Conservation (phyloP, 345 rosid species). For the Pseudoturritis turrita region DNA sequence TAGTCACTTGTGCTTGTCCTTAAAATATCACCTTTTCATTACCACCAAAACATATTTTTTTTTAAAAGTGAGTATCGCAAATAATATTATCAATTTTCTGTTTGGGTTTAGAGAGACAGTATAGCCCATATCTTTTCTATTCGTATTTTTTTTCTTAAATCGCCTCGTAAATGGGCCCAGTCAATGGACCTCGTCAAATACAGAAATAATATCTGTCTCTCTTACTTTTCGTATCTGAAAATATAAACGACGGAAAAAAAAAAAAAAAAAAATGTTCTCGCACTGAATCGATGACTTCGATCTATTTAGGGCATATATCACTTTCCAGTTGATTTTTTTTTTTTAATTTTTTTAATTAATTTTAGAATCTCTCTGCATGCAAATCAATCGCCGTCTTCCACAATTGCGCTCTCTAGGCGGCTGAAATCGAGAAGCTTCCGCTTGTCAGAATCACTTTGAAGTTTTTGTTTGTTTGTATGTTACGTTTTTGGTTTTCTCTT, state of each 20-base stretch:
- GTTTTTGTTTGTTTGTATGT: not conserved
- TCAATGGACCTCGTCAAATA: not conserved
- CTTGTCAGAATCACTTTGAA: not conserved
- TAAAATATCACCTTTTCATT: too few relatives aligned
- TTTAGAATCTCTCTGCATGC: not conserved
- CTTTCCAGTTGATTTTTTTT: too few relatives aligned
- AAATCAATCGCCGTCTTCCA: not conserved
- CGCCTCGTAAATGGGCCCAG: slow-evolving; percentile 5
- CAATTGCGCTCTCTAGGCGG: not conserved
- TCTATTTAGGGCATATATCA: not conserved
- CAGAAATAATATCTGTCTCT: not conserved
- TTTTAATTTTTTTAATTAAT: too few relatives aligned
- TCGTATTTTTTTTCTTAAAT: too few relatives aligned
- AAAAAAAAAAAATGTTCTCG: too few relatives aligned
- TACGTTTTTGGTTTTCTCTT: not conserved
- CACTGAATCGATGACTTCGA: too few relatives aligned
- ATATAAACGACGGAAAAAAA: not conserved
- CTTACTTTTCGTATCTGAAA: not conserved
- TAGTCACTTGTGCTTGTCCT: too few relatives aligned
- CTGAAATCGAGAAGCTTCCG: slow-evolving; percentile 5
- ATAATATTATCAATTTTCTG: not conserved
- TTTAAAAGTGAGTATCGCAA: too few relatives aligned
- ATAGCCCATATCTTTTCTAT: not conserved
- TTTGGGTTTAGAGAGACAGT: not conserved
- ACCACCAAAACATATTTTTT: too few relatives aligned